phyloP scores from a whole-genome alignment of 257 asterid genomes.

The Echium plantagineum region DNA sequence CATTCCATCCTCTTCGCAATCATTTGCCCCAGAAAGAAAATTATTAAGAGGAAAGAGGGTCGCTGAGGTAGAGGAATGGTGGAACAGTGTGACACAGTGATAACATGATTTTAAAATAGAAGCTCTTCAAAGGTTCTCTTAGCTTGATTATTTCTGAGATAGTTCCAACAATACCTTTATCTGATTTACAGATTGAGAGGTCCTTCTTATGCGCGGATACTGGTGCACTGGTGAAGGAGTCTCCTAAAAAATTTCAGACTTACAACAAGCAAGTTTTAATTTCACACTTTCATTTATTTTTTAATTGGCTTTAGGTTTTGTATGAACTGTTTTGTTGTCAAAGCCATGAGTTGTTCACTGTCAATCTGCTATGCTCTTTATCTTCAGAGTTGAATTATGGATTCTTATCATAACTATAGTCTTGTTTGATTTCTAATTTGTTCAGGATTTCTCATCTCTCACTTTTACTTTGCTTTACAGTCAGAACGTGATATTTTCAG shows the following conservation, averaged over 20 bases:
- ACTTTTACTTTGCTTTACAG: conserved; percentile 24
- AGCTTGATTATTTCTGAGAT: neutral
- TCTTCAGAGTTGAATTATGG: neutral
- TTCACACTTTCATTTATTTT: neutral
- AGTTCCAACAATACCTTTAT: conserved; percentile 1
- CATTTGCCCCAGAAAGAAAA: neutral
- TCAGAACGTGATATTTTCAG: conserved; percentile 64
- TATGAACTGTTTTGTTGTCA: neutral
- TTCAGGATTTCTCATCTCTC: neutral
- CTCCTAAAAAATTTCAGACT: conserved; percentile 56
- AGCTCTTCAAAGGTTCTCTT: neutral
- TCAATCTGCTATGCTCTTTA: neutral
- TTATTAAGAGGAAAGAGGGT: neutral
- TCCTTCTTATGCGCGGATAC: conserved; percentile 85
- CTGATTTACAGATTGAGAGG: conserved; percentile 59
- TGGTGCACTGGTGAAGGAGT: conserved; percentile 72
- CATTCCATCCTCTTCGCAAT: neutral
- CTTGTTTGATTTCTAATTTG: neutral
- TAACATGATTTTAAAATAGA: neutral
- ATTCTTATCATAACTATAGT: neutral
- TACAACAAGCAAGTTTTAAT: conserved; percentile 55
- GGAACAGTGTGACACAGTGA: neutral
- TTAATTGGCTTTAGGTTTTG: neutral
- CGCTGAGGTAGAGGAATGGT: neutral
- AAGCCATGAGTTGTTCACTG: neutral